These are phyloP conservation scores for Chlorella sp. DNA, from an alignment of 139 green algal species.

Conservation along the genomic window DNA sequence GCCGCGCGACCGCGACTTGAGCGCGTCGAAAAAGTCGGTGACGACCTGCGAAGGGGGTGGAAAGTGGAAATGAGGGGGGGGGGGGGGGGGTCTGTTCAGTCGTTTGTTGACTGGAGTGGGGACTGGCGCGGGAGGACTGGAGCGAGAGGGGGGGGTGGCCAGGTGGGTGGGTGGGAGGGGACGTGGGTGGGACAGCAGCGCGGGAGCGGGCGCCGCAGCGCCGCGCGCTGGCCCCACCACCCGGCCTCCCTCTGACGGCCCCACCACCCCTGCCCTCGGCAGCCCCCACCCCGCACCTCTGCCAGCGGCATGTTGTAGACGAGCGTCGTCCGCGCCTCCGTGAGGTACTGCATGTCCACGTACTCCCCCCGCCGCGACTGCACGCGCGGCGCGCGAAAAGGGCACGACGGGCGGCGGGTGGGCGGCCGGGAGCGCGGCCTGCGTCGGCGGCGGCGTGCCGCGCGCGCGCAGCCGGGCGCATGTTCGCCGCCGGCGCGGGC, in stretches of 20 bases:
- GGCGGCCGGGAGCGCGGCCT: too few relatives aligned
- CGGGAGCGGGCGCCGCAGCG: neutral
- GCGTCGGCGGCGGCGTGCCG: too few relatives aligned
- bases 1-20: constrained; percentile 90
- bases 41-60: constrained; percentile 66
- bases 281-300: constrained; percentile 53
- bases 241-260: too few relatives aligned
- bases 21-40: constrained; percentile 97
- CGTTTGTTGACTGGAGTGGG: too few relatives aligned
- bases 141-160: too few relatives aligned
- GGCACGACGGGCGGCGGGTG: neutral
- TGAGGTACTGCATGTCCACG: constrained; percentile 96
- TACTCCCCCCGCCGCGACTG: constrained; percentile 83
- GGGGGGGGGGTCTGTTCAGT: neutral
- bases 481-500: neutral
- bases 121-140: too few relatives aligned
- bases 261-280: too few relatives aligned
- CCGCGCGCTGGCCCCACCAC: too few relatives aligned
- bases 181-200: too few relatives aligned
- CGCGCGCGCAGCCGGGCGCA: too few relatives aligned
- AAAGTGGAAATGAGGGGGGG: neutral
- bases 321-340: constrained; percentile 80
- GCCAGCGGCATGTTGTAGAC: constrained; percentile 95
- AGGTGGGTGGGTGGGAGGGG: neutral
- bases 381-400: neutral